Percentiles rank a stretch among this genome's conserved stretches.
phyloP scores from a whole-genome alignment of 202 grass and related monocot species.

The Panicum hallii region DNA sequence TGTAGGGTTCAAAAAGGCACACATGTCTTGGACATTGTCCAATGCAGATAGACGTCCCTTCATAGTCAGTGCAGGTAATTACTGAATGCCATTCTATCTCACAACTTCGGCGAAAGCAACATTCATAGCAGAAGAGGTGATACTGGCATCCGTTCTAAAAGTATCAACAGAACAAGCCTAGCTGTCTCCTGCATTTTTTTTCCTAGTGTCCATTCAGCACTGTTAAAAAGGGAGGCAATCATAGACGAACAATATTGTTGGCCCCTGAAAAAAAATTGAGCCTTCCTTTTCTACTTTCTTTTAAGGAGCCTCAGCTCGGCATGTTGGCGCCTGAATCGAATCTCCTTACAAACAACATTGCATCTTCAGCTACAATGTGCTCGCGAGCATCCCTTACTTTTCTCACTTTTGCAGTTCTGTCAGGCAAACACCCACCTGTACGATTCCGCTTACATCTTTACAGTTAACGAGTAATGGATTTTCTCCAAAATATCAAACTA shows the following conservation, averaged over 20 bases:
- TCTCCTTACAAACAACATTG: neutral
- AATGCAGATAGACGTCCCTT: neutral
- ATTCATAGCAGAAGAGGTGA: neutral
- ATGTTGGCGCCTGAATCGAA: constrained; percentile 30
- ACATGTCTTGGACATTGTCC: neutral
- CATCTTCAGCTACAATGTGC: constrained; percentile 23
- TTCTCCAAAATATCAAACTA: constrained; percentile 36
- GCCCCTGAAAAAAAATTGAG: neutral
- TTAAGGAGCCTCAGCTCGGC: neutral
- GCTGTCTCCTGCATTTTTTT: neutral
- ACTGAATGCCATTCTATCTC: neutral
- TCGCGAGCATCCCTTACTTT: neutral
- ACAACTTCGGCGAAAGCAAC: neutral
- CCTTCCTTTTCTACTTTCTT: constrained; percentile 8
- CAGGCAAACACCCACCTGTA: neutral
- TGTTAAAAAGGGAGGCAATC: constrained; percentile 9
- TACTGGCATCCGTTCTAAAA: neutral
- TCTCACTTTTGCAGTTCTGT: constrained; percentile 17
- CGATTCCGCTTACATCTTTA: neutral
- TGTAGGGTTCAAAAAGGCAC: neutral
- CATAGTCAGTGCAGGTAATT: neutral
- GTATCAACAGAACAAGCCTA: neutral
- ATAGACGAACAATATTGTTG: neutral
- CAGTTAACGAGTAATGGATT: neutral
- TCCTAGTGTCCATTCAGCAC: neutral